phyloP scores from a whole-genome alignment of 148 eudicot species.

The Nepenthes gracilis region DNA sequence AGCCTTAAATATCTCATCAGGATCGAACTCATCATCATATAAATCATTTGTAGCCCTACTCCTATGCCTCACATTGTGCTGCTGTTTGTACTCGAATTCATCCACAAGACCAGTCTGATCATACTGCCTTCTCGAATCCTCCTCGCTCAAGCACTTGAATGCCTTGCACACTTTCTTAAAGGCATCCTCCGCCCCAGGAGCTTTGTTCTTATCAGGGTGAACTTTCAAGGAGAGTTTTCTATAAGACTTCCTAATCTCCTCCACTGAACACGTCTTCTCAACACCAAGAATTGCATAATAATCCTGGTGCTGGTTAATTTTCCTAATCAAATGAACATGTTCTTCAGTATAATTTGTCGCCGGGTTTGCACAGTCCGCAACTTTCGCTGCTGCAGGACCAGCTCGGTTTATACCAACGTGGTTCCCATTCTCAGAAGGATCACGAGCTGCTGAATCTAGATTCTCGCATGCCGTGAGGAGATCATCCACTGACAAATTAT shows the following conservation, averaged over 20 bases:
- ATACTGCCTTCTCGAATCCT: slow-evolving; percentile 72
- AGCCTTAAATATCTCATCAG: slow-evolving; percentile 88
- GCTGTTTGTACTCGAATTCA: slow-evolving; percentile 69
- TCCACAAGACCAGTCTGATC: slow-evolving; percentile 82
- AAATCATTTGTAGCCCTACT: slow-evolving; percentile 45
- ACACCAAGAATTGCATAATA: slow-evolving; percentile 77
- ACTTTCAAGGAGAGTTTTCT: slow-evolving; percentile 88
- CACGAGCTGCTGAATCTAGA: slow-evolving; percentile 32
- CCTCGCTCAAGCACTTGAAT: slow-evolving; percentile 90
- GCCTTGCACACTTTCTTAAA: slow-evolving; percentile 90
- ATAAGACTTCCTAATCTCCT: slow-evolving; percentile 87
- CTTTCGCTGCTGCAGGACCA: slow-evolving; percentile 11
- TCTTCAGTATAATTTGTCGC: slow-evolving; percentile 67
- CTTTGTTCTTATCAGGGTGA: slow-evolving; percentile 96
- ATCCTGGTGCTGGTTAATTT: slow-evolving; percentile 59
- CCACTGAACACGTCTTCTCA: slow-evolving; percentile 67
- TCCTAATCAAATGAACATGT: slow-evolving; percentile 62
- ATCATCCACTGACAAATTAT: slow-evolving; percentile 48
- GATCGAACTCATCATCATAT: slow-evolving; percentile 69
- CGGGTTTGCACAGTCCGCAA: slow-evolving; percentile 23
- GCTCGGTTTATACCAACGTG: slow-evolving; percentile 1
- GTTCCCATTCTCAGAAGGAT: slow-evolving; percentile 18
- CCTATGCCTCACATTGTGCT: slow-evolving; percentile 49
- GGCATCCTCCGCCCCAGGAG: slow-evolving; percentile 95
- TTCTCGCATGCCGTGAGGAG: slow-evolving; percentile 60